Evolutionary conservation across 1,284 basidiomycete species (phyloP), one percentile per base, ranked within the genome.

Genomic region (Tremellales sp.): DNA sequence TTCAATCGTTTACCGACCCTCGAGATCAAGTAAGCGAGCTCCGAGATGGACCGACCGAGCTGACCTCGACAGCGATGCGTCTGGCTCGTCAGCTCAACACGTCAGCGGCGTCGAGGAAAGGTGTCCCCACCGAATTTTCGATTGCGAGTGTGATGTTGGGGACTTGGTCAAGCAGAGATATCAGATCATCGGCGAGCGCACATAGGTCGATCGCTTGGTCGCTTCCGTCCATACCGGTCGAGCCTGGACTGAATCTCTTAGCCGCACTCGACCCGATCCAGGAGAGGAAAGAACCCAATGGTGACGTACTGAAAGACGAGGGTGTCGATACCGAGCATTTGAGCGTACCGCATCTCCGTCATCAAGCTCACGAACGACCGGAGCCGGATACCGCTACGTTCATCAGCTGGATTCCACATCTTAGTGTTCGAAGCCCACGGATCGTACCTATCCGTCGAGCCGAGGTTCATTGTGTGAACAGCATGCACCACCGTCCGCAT

Each of bases 381-480:
- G 17, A 49, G 27, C 27, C 31, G 33, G 6, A 12, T 39, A 6
- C n/a, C 15, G 17, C 10, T 29, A 23, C 12, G 8, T 11, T 13
- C 13, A 2, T 8, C 41, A 25, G 4, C 48, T 4, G 21, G 19
- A 11, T 37, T 25, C 25, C 10, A n/a, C n/a, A n/a, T n/a, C n/a
- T n/a, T n/a, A n/a, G n/a, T n/a, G n/a, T n/a, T 40, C 23, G 3
- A 29, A n/a, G 10, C 27, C 21, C 2, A 17, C 2, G 11, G 15
- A 15, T 48, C 56, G 49, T 27, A 57, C 56, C 8, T 13, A 29
- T 57, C 52, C 10, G 35, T 17, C 5, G 46, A 49, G 15, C 51
- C n/a, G 5, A 57, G 52, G 37, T 57, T 57, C 4, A 49, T 51
- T 15, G 56, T 54, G 50, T 57, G 50, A 19, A 54, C 56, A 4